Percentiles rank a stretch among this genome's conserved stretches.
These are phyloP conservation scores for Canavalia ensiformis DNA, from an alignment of 306 rosid species.

Conservation along the genomic window DNA sequence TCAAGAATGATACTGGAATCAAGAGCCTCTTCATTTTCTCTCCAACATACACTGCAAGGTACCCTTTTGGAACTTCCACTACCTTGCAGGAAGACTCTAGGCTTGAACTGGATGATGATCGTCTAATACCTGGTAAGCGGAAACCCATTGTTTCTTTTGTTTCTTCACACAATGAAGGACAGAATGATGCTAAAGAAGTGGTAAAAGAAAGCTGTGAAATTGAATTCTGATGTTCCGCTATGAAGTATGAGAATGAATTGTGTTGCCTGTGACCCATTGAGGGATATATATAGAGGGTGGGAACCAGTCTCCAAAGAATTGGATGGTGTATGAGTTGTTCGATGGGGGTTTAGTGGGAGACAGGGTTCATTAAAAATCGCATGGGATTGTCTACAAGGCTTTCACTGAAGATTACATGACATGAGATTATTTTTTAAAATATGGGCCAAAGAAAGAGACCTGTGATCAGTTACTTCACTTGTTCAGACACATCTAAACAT, in stretches of 20 bases:
- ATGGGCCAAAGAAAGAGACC: neutral
- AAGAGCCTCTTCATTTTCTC: slow-evolving; percentile 53
- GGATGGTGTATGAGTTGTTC: slow-evolving; percentile 11
- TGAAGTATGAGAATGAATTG: slow-evolving; percentile 16
- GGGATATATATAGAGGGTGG: slow-evolving; percentile 11
- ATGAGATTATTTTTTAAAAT: neutral
- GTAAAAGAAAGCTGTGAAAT: slow-evolving; percentile 5
- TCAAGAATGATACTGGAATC: slow-evolving; percentile 43
- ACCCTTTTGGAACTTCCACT: slow-evolving; percentile 55
- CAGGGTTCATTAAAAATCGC: neutral
- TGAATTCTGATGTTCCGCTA: neutral
- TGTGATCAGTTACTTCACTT: neutral
- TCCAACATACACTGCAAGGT: slow-evolving; percentile 63
- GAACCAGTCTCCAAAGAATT: neutral
- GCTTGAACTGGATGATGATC: slow-evolving; percentile 31
- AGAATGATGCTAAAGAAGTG: neutral
- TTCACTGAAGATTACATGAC: neutral
- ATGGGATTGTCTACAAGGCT: slow-evolving; percentile 30
- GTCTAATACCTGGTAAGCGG: slow-evolving; percentile 42
- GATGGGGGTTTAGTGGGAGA: neutral
- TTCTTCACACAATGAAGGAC: neutral
- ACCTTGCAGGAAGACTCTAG: neutral
- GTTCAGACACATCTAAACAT: slow-evolving; percentile 20
- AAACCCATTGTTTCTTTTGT: slow-evolving; percentile 41
- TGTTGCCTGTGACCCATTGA: slow-evolving; percentile 23